These are phyloP conservation scores for Zymoseptoria ardabiliae DNA, from an alignment of 2,329 filamentous ascomycete species.

Conservation along the genomic window DNA sequence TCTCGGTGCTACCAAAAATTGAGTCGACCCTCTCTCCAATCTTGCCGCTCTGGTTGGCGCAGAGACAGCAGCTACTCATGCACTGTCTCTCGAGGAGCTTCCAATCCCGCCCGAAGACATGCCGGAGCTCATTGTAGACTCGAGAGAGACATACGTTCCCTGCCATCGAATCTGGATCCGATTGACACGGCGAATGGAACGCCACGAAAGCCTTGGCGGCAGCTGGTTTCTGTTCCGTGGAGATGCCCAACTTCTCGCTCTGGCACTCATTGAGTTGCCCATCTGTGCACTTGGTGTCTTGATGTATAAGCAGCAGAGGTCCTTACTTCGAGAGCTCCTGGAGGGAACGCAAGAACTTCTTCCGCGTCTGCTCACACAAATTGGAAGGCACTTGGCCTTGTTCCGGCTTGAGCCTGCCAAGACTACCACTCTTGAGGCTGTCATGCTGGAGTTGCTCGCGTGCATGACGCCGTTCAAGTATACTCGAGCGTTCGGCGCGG, in stretches of 20 bases:
- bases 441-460: background rate
- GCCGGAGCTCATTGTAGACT: no score
- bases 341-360: background rate
- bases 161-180: no score
- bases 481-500: background rate
- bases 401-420: background rate
- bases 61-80: no score
- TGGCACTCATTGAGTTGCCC: background rate
- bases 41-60: no score
- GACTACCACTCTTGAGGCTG: background rate
- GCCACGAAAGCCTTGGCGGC: no score
- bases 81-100: no score
- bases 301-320: background rate
- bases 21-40: no score
- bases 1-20: no score
- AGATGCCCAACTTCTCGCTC: background rate
- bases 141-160: no score
- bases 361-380: background rate
- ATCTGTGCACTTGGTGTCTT: background rate
- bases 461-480: background rate
- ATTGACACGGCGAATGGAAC: no score
- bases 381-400: background rate
- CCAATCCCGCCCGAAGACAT: no score
- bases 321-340: background rate
- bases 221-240: background rate